phyloP scores from a whole-genome alignment of 1,284 basidiomycete genomes.

The Ustilago crameri region DNA sequence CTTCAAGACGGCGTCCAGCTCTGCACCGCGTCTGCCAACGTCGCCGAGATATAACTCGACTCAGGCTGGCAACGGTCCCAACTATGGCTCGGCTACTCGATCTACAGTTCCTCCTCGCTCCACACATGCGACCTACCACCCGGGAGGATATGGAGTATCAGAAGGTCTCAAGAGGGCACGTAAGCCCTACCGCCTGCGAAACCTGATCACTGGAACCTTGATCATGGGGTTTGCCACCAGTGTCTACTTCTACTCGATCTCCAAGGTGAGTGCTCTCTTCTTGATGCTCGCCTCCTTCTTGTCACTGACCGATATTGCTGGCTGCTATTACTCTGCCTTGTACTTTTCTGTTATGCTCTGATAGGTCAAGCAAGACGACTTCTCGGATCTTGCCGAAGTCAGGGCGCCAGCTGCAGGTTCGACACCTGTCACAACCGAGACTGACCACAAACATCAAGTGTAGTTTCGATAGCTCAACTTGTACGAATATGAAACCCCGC shows the following conservation, averaged over 20 bases:
- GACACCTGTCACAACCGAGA: slow-evolving; percentile 38
- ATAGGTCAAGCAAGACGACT: slow-evolving; percentile 63
- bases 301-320: too few species aligned
- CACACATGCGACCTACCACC: slow-evolving; percentile 56
- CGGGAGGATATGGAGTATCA: slow-evolving; percentile 56
- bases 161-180: slow-evolving; percentile 80
- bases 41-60: slow-evolving; percentile 32
- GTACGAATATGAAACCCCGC: not conserved
- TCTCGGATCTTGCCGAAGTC: slow-evolving; percentile 56
- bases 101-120: slow-evolving; percentile 49
- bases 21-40: slow-evolving; percentile 4
- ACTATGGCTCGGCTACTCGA: slow-evolving; percentile 33
- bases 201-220: slow-evolving; percentile 80
- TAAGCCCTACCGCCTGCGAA: slow-evolving; percentile 81
- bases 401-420: slow-evolving; percentile 34
- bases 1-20: slow-evolving; percentile 10
- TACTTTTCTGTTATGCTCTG: not conserved
- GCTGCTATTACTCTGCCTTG: not conserved
- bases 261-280: slow-evolving; percentile 55
- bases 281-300: too few species aligned
- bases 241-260: slow-evolving; percentile 90
- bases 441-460: slow-evolving; percentile 44
- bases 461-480: not conserved
- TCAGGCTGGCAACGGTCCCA: slow-evolving; percentile 20
- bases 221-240: slow-evolving; percentile 82